Conservation (phyloP, 768 basidiomycete genomes). For the Leccinum broughii region DNA sequence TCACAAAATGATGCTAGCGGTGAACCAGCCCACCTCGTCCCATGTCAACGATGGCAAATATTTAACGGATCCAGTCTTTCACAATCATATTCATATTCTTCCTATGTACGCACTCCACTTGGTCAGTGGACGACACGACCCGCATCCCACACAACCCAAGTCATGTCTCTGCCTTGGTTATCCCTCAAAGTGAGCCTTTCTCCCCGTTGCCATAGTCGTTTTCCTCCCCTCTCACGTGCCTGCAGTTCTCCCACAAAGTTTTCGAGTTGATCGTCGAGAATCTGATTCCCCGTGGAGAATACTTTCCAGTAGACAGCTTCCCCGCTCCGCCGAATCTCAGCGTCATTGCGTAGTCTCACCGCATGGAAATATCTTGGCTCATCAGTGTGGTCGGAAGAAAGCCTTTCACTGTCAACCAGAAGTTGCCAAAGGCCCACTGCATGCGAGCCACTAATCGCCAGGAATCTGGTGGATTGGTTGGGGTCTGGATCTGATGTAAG, state of each 20-base stretch:
- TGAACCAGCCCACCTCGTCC: not conserved
- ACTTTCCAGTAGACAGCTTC: conserved; percentile 1
- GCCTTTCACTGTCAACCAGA: not conserved
- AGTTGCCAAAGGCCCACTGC: conserved; percentile 16
- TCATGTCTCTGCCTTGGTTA: not conserved
- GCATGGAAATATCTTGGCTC: conserved; percentile 5
- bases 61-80: not conserved
- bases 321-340: not conserved
- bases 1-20: not conserved
- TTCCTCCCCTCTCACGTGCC: conserved; percentile 3
- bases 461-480: conserved; percentile 15
- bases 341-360: conserved; percentile 4
- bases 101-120: not conserved
- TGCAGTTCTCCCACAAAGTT: conserved; percentile 1
- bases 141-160: conserved; percentile 24
- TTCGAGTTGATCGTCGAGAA: conserved; percentile 13
- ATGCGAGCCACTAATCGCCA: conserved; percentile 21
- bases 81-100: not conserved
- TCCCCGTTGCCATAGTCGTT: conserved; percentile 8
- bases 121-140: conserved; percentile 1
- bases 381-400: not conserved
- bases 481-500: conserved; percentile 14
- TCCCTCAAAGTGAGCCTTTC: conserved; percentile 4
- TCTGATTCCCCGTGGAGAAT: conserved; percentile 12
- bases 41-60: not conserved